Conservation (phyloP, 1,139 yeast genomes). For the Kurtzmaniella natalensis region DNA sequence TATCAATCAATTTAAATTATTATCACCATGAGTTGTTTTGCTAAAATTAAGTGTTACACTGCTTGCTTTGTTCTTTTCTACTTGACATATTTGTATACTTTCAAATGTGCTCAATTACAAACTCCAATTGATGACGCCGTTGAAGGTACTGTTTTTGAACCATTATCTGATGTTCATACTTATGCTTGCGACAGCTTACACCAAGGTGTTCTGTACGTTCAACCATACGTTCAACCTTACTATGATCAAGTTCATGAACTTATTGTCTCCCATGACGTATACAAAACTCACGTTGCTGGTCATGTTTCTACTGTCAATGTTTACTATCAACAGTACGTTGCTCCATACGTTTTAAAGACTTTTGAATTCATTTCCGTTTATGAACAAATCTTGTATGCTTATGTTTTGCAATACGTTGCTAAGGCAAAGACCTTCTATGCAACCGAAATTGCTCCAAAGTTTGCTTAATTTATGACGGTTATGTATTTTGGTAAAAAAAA, state of each 20-base stretch:
- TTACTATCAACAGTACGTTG: constrained; percentile 18
- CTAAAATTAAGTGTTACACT: constrained; percentile 24
- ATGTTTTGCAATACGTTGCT: constrained; percentile 14
- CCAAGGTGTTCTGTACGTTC: constrained; percentile 23
- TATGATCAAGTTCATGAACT: constrained; percentile 20
- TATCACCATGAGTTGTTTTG: constrained; percentile 13
- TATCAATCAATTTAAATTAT: background rate
- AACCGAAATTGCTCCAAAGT: constrained; percentile 13
- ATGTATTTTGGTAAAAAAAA: no score
- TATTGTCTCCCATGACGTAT: constrained; percentile 27
- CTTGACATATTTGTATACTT: constrained; percentile 34
- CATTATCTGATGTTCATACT: constrained; percentile 33
- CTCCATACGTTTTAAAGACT: constrained; percentile 26
- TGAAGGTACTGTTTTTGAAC: constrained; percentile 29
- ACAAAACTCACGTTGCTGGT: constrained; percentile 30
- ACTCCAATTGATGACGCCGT: constrained; percentile 26
- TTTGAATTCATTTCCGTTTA: constrained; percentile 29
- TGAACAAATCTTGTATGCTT: constrained; percentile 25
- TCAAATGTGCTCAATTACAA: constrained; percentile 38
- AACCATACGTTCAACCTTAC: constrained; percentile 38
- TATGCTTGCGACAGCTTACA: constrained; percentile 33
- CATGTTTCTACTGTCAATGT: constrained; percentile 19
- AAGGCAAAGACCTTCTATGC: constrained; percentile 12
- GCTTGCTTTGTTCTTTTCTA: constrained; percentile 30
- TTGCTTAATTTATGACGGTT: constrained; percentile 7